Evolutionary conservation across 1,284 basidiomycete genomes (phyloP).

Genomic region (Megacollybia platyphylla): DNA sequence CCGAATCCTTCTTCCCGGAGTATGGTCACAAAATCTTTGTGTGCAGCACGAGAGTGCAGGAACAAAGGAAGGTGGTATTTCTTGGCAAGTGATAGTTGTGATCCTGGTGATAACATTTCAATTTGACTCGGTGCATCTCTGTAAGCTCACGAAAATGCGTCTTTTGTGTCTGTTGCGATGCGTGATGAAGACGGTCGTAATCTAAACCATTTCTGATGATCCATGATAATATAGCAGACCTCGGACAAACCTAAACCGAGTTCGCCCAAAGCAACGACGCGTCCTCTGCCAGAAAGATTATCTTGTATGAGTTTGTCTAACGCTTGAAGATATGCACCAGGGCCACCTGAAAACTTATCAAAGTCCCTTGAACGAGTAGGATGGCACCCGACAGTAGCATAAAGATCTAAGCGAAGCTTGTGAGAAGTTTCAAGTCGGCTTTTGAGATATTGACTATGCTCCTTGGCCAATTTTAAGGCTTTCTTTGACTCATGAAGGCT

Average conservation of each 20-base stretch:
- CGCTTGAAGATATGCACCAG: conserved; percentile 51
- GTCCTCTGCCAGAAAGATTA: conserved; percentile 42
- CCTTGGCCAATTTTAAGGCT: conserved; percentile 50
- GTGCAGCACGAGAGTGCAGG: conserved; percentile 73
- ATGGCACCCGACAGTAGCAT: conserved; percentile 77
- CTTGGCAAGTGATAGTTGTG: conserved; percentile 61
- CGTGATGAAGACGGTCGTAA: conserved; percentile 75
- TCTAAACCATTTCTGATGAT: conserved; percentile 29
- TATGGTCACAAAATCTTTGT: conserved; percentile 61
- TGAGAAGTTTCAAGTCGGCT: neutral
- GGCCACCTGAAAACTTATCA: conserved; percentile 45
- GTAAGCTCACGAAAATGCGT: conserved; percentile 47
- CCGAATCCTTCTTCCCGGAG: conserved; percentile 54
- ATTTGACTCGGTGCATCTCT: neutral
- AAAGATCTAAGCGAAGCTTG: conserved; percentile 34
- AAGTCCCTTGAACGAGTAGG: conserved; percentile 78
- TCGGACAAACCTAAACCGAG: conserved; percentile 61
- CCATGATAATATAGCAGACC: neutral
- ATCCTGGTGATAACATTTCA: conserved; percentile 17
- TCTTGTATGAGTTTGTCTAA: conserved; percentile 43
- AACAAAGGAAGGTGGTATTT: conserved; percentile 72
- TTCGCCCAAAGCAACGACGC: conserved; percentile 74
- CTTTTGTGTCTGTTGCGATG: conserved; percentile 51
- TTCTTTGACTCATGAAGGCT: conserved; percentile 40
- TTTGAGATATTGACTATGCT: conserved; percentile 29